Conservation (phyloP, 2,329 filamentous ascomycete species). For the Exserohilum rostratum region DNA sequence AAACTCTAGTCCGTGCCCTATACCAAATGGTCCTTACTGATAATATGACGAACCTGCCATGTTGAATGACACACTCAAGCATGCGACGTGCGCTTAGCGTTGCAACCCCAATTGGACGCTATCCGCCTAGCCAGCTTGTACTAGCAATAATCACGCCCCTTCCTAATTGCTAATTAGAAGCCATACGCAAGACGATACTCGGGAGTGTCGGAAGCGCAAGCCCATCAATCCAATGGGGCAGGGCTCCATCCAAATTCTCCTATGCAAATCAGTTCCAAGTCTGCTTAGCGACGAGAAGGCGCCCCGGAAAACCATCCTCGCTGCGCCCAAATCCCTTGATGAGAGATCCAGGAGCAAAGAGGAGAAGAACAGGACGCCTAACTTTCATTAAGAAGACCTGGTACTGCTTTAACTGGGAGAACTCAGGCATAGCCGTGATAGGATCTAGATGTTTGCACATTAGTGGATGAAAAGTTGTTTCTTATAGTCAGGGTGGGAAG, state of each 20-base stretch:
- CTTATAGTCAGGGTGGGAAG: neutral
- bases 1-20: too few relatives aligned
- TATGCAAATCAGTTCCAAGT: neutral
- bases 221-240: neutral
- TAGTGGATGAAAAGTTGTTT: neutral
- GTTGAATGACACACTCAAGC: neutral
- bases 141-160: too few relatives aligned
- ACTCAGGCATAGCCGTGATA: neutral
- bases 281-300: neutral
- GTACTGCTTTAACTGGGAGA: neutral
- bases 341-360: neutral
- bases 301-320: neutral
- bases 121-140: neutral
- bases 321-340: neutral
- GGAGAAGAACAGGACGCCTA: neutral
- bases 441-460: constrained; percentile 8
- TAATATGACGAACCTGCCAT: neutral
- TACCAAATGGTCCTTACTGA: too few relatives aligned
- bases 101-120: neutral
- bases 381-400: neutral
- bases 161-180: neutral
- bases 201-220: neutral
- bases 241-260: neutral
- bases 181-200: neutral
- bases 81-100: neutral